phyloP scores from a whole-genome alignment of 1,139 yeast genomes.

The Suhomyces guaymorum region DNA sequence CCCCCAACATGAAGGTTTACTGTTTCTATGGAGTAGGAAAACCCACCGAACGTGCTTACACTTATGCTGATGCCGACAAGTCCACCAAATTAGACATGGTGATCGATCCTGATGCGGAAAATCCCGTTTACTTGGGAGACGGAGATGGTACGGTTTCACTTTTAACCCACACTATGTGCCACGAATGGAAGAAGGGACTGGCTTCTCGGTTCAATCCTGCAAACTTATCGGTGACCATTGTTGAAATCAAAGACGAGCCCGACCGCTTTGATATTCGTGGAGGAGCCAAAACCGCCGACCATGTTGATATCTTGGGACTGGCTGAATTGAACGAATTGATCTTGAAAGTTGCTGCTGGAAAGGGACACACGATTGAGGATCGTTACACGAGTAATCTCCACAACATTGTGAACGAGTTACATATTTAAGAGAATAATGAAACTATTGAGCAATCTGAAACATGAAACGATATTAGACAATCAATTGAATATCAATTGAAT shows the following conservation, averaged over 20 bases:
- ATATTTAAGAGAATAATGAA: slow-evolving; percentile 22
- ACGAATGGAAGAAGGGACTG: slow-evolving; percentile 76
- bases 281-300: slow-evolving; percentile 97
- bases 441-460: too few species aligned
- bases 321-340: slow-evolving; percentile 88
- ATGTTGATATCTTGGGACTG: slow-evolving; percentile 92
- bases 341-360: slow-evolving; percentile 78
- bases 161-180: slow-evolving; percentile 74
- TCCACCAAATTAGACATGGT: slow-evolving; percentile 60
- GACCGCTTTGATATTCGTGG: slow-evolving; percentile 93
- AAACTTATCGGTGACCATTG: slow-evolving; percentile 66
- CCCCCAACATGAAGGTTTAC: slow-evolving; percentile 86
- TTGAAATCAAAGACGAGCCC: slow-evolving; percentile 92
- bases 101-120: slow-evolving; percentile 56
- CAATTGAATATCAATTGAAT: too few species aligned
- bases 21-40: slow-evolving; percentile 96
- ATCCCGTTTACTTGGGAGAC: slow-evolving; percentile 78
- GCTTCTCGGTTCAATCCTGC: slow-evolving; percentile 81
- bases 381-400: slow-evolving; percentile 59
- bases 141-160: slow-evolving; percentile 96
- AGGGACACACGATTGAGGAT: slow-evolving; percentile 65
- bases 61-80: slow-evolving; percentile 67
- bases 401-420: slow-evolving; percentile 54
- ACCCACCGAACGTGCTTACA: slow-evolving; percentile 91
- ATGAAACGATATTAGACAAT: too few species aligned